phyloP scores from a whole-genome alignment of 805 yeast genomes.

The Nadsonia fulvescens region DNA sequence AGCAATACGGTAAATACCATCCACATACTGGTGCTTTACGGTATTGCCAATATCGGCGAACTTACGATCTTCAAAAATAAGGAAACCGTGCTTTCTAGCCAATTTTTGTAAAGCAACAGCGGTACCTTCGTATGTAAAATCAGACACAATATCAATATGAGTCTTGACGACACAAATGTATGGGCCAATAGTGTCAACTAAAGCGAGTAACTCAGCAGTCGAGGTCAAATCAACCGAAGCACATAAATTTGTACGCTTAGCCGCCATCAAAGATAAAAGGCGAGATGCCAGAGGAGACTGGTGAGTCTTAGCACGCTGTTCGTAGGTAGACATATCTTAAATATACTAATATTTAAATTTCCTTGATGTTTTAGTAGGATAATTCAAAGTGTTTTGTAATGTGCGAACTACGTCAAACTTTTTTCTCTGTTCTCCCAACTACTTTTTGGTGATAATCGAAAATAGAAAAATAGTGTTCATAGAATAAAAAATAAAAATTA shows the following conservation, averaged over 20 bases:
- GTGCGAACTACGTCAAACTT: neutral
- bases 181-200: conserved; percentile 77
- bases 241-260: conserved; percentile 74
- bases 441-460: neutral
- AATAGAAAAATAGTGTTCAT: no score
- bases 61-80: conserved; percentile 93
- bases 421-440: neutral
- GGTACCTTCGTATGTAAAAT: conserved; percentile 68
- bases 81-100: conserved; percentile 65
- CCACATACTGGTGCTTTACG: conserved; percentile 80
- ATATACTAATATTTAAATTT: no score
- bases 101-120: conserved; percentile 54
- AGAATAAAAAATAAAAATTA: no score
- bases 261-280: conserved; percentile 54
- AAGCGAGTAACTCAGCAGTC: conserved; percentile 51
- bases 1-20: conserved; percentile 79
- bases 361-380: no score
- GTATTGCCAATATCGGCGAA: conserved; percentile 98
- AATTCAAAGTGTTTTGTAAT: neutral
- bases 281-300: conserved; percentile 65
- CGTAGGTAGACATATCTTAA: no score
- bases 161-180: conserved; percentile 83
- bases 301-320: conserved; percentile 52
- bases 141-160: conserved; percentile 84
- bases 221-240: conserved; percentile 85